Percentiles rank a stretch among this genome's conserved stretches.
These are phyloP conservation scores for Botrytis squamosa DNA, from an alignment of 2,329 filamentous ascomycete species.

Conservation along the genomic window DNA sequence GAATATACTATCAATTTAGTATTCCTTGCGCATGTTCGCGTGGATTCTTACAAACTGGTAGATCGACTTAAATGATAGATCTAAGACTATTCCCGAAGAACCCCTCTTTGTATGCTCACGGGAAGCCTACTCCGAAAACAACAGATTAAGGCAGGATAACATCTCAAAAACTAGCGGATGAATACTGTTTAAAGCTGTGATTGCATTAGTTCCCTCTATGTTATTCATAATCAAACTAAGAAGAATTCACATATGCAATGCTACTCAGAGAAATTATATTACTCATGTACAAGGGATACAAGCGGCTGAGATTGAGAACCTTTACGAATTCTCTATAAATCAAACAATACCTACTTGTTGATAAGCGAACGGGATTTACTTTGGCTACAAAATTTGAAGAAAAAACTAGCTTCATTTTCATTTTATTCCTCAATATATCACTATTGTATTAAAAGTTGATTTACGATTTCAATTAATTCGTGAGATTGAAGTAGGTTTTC, in stretches of 20 bases:
- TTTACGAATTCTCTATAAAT: not conserved
- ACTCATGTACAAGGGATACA: not conserved
- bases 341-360: too few species aligned
- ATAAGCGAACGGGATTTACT: not conserved
- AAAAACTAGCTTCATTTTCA: not conserved
- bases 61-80: not conserved
- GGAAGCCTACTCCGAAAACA: too few species aligned
- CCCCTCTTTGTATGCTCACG: not conserved
- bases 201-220: not conserved
- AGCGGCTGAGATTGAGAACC: not conserved
- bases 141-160: not conserved
- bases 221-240: not conserved
- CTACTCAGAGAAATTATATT: not conserved
- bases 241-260: not conserved
- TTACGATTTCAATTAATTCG: not conserved
- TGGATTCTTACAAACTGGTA: not conserved
- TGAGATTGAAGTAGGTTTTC: not conserved
- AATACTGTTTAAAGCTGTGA: not conserved
- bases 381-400: rapidly evolving
- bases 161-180: not conserved
- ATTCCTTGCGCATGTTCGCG: rapidly evolving
- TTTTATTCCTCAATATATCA: not conserved
- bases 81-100: not conserved
- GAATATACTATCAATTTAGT: not conserved
- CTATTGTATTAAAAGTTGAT: not conserved